phyloP scores from a whole-genome alignment of 352 stramenopile genomes.

The Phytophthora sp. region DNA sequence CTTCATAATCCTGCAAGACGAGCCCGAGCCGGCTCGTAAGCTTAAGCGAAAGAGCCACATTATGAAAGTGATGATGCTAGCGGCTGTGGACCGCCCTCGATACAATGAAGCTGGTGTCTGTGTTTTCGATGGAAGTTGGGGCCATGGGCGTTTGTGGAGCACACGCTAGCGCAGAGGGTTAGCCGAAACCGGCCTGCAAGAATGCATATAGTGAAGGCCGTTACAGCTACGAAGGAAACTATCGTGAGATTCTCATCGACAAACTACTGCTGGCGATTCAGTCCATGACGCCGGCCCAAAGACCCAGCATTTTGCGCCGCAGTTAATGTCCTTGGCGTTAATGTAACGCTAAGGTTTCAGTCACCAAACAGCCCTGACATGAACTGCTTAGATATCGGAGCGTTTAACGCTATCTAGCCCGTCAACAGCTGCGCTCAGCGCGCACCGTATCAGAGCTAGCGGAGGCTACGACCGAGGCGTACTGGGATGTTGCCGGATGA shows the following conservation, averaged over 20 bases:
- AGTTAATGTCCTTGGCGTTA: not conserved
- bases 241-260: conserved; percentile 2
- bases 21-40: not conserved
- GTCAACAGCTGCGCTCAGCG: not conserved
- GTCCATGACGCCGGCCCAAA: not conserved
- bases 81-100: not conserved
- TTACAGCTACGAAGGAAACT: conserved; percentile 1
- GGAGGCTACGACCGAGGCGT: not conserved
- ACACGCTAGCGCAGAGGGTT: not conserved
- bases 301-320: not conserved
- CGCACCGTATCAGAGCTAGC: not conserved
- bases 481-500: not conserved
- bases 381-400: conserved; percentile 1
- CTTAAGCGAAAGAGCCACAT: no score
- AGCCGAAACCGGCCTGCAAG: not conserved
- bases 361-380: not conserved
- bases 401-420: not conserved
- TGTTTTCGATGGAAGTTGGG: not conserved
- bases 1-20: not conserved
- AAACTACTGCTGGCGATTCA: not conserved
- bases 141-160: not conserved
- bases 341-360: not conserved
- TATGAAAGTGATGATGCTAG: not conserved
- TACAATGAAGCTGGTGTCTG: not conserved
- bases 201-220: not conserved